Evolutionary conservation across 768 basidiomycete species (phyloP).

Genomic region (Royoungia palumana): DNA sequence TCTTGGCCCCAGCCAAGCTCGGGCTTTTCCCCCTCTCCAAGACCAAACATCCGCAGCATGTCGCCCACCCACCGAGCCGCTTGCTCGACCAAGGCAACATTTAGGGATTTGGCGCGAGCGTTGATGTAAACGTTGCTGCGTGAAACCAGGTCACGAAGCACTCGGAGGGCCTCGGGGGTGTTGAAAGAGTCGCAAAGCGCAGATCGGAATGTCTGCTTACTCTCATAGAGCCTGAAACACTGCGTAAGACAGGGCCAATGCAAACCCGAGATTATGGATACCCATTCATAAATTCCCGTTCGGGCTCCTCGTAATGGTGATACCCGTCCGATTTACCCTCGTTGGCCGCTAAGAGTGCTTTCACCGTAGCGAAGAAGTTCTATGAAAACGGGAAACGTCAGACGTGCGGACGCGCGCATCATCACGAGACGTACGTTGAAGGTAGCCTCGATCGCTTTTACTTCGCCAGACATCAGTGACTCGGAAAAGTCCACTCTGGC

Average conservation of each 20-base stretch:
- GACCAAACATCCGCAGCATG: conserved; percentile 77
- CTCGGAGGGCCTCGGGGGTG: conserved; percentile 77
- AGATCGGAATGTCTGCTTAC: conserved; percentile 73
- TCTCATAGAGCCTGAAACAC: conserved; percentile 59
- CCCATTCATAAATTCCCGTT: conserved; percentile 66
- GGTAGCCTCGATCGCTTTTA: conserved; percentile 74
- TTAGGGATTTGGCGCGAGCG: conserved; percentile 52
- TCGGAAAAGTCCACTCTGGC: conserved; percentile 93
- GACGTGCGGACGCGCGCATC: background rate
- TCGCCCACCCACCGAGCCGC: conserved; percentile 65
- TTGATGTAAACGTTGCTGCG: conserved; percentile 88
- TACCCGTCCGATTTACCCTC: conserved; percentile 52
- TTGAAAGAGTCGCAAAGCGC: conserved; percentile 98
- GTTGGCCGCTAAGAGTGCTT: conserved; percentile 64
- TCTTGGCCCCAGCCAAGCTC: conserved; percentile 89
- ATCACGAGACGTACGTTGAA: conserved; percentile 65
- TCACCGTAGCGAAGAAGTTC: conserved; percentile 93
- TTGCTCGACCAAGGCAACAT: conserved; percentile 61
- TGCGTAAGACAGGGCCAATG: conserved; percentile 8
- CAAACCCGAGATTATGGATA: conserved; percentile 31
- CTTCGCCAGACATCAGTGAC: conserved; percentile 84
- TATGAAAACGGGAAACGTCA: conserved; percentile 28
- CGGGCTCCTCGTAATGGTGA: conserved; percentile 63
- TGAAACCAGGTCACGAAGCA: conserved; percentile 78
- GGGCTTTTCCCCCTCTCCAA: conserved; percentile 62